Evolutionary conservation across 2,329 filamentous ascomycete genomes (phyloP).

Genomic region (Cryphonectria carpinicola): DNA sequence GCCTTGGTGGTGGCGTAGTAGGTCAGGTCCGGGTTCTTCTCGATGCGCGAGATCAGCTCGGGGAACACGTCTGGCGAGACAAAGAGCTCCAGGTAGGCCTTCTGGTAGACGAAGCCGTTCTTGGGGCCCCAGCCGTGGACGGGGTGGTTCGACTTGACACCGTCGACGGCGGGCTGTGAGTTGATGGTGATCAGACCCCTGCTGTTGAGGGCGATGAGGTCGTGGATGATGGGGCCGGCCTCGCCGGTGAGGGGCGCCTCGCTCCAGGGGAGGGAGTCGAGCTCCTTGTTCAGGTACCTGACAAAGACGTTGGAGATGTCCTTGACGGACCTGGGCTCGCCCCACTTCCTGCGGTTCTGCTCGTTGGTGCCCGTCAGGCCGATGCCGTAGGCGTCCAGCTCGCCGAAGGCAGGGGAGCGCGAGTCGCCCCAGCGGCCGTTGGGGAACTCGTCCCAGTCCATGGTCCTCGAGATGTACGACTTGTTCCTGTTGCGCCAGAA

Average conservation of each 20-base stretch:
- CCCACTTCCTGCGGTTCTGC: constrained; percentile 94
- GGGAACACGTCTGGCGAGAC: constrained; percentile 79
- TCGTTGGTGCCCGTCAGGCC: constrained; percentile 94
- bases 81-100: constrained; percentile 92
- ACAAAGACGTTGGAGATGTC: constrained; percentile 86
- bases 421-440: constrained; percentile 99
- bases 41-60: constrained; percentile 77
- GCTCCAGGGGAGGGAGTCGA: constrained; percentile 90
- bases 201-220: constrained; percentile 80
- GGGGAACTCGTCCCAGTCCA: constrained; percentile 99
- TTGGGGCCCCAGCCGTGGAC: constrained; percentile 92
- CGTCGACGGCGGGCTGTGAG: constrained; percentile 93
- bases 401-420: constrained; percentile 92
- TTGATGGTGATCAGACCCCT: constrained; percentile 94
- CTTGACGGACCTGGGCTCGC: constrained; percentile 75
- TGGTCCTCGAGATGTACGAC: constrained; percentile 91
- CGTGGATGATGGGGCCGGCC: constrained; percentile 74
- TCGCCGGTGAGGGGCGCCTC: constrained; percentile 85
- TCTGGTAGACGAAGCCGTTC: constrained; percentile 98
- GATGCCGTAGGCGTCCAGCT: constrained; percentile 92
- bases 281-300: constrained; percentile 77
- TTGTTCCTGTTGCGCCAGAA: constrained; percentile 99
- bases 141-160: constrained; percentile 83
- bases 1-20: constrained; percentile 91
- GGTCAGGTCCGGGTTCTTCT: constrained; percentile 79